These are phyloP conservation scores for Colletotrichum karsti DNA, from an alignment of 2,329 filamentous ascomycete genomes.

Conservation along the genomic window DNA sequence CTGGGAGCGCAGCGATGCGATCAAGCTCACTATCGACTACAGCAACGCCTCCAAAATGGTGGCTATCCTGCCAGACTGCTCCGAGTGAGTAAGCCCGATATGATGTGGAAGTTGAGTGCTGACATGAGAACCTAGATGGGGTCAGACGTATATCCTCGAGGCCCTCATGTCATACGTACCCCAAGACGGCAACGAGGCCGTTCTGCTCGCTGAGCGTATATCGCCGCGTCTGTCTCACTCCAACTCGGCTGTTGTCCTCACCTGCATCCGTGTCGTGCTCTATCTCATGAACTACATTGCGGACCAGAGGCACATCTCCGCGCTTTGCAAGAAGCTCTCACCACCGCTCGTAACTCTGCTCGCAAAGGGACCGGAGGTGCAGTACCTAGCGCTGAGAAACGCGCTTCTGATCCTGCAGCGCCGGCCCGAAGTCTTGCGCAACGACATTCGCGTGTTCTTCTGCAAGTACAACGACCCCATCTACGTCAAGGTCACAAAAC, in stretches of 20 bases:
- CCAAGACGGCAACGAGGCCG: conserved; percentile 87
- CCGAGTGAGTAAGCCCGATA: conserved; percentile 72
- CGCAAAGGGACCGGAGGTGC: conserved; percentile 97
- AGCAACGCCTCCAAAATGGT: conserved; percentile 98
- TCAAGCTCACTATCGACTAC: conserved; percentile 98
- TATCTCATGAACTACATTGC: conserved; percentile 99
- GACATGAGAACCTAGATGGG: conserved; percentile 73
- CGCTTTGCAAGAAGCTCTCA: conserved; percentile 90
- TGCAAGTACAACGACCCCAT: conserved; percentile 99
- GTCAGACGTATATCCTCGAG: conserved; percentile 97
- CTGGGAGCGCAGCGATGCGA: conserved; percentile 96
- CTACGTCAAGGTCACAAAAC: conserved; percentile 98
- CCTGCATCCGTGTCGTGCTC: conserved; percentile 93
- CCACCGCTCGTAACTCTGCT: conserved; percentile 93
- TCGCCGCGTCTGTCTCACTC: conserved; percentile 95
- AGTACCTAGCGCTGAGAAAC: conserved; percentile 94
- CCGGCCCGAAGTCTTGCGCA: conserved; percentile 89
- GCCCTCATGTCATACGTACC: conserved; percentile 98
- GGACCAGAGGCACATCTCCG: conserved; percentile 87
- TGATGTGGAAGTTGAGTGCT: neutral
- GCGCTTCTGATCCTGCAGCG: conserved; percentile 93
- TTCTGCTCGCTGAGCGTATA: conserved; percentile 91
- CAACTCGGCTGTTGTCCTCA: conserved; percentile 95
- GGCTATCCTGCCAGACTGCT: conserved; percentile 94
- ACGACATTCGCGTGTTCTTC: conserved; percentile 98